Evolutionary conservation across 2,329 filamentous ascomycete species (phyloP).

Genomic region (Cyphellophora attinorum): DNA sequence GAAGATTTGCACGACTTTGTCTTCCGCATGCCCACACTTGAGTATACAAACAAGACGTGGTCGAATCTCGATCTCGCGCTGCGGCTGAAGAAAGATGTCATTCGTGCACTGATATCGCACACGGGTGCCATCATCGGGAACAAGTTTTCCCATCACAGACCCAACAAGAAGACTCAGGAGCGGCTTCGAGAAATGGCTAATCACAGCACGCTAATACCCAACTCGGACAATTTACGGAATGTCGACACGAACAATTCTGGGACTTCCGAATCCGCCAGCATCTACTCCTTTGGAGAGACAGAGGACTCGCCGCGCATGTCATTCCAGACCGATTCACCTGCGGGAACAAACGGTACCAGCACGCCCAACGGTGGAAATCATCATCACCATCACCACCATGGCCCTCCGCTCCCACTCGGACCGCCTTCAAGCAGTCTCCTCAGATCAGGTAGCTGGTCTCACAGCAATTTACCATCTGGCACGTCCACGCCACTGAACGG

Average conservation of each 20-base stretch:
- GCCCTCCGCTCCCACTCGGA: no score
- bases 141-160: constrained; percentile 85
- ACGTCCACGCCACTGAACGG: no score
- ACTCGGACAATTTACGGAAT: constrained; percentile 22
- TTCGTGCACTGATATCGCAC: constrained; percentile 87
- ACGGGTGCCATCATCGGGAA: constrained; percentile 95
- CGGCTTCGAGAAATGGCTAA: constrained; percentile 77
- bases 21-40: constrained; percentile 85
- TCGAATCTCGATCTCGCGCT: constrained; percentile 91
- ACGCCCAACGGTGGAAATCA: no score
- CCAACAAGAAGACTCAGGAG: constrained; percentile 67
- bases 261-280: constrained; percentile 18
- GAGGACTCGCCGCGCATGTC: constrained; percentile 14
- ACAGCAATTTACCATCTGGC: no score
- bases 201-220: constrained; percentile 56
- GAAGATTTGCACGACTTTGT: constrained; percentile 97
- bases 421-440: no score
- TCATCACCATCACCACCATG: no score
- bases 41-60: constrained; percentile 99
- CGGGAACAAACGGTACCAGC: constrained; percentile 1
- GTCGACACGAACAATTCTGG: constrained; percentile 9
- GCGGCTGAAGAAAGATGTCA: constrained; percentile 86
- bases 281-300: constrained; percentile 14
- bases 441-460: no score
- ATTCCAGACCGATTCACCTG: constrained; percentile 11